Evolutionary conservation across 1,284 basidiomycete genomes (phyloP).

Genomic region (Cutaneotrichosporon cyanovorans): DNA sequence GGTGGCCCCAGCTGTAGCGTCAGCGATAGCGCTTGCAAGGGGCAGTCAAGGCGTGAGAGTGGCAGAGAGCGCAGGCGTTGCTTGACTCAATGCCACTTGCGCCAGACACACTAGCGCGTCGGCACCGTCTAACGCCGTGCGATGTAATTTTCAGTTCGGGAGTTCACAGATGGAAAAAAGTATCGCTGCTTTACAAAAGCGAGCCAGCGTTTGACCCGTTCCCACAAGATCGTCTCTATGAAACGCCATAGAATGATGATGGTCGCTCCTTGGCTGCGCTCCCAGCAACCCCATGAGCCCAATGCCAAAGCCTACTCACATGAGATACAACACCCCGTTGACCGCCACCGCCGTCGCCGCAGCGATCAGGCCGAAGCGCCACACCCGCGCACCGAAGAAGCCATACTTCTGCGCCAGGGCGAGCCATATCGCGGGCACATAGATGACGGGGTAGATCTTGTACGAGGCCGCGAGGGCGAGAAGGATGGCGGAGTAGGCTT

Average conservation of each 20-base stretch:
- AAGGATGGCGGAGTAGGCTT: conserved; percentile 57
- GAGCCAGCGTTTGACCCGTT: too few relatives aligned
- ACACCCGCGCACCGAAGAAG: conserved; percentile 54
- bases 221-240: too few relatives aligned
- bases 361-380: conserved; percentile 63
- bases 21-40: not conserved
- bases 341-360: conserved; percentile 62
- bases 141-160: too few relatives aligned
- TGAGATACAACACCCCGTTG: conserved; percentile 60
- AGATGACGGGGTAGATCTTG: conserved; percentile 94
- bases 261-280: not conserved
- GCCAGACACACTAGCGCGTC: too few relatives aligned
- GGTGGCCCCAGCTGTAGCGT: conserved; percentile 74
- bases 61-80: too few relatives aligned
- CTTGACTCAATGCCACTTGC: not conserved
- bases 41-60: too few relatives aligned
- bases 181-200: too few relatives aligned
- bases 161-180: too few relatives aligned
- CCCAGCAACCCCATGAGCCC: too few relatives aligned
- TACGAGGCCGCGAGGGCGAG: conserved; percentile 78
- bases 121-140: too few relatives aligned
- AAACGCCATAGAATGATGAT: too few relatives aligned
- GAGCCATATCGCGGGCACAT: conserved; percentile 67
- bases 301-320: conserved; percentile 61
- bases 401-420: conserved; percentile 49